Evolutionary conservation across 2,329 filamentous ascomycete genomes (phyloP).

Genomic region (Metarhizium rileyi): DNA sequence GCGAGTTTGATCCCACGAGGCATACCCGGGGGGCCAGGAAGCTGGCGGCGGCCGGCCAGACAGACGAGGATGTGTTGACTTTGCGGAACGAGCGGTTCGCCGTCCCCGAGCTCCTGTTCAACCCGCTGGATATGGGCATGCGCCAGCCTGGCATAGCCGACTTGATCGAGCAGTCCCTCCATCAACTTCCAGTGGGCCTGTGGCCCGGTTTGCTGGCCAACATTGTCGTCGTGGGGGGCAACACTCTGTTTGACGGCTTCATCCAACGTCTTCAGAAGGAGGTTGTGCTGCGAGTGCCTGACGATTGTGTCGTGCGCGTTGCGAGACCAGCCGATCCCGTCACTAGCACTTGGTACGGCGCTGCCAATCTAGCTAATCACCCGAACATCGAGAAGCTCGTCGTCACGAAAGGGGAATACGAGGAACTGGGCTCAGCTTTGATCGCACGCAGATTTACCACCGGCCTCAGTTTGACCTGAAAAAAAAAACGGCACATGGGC

Average conservation of each 20-base stretch:
- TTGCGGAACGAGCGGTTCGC: conserved; percentile 87
- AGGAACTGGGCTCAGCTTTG: conserved; percentile 73
- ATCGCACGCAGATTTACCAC: conserved; percentile 58
- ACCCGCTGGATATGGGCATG: conserved; percentile 75
- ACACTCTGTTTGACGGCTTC: conserved; percentile 70
- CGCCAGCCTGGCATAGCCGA: conserved; percentile 74
- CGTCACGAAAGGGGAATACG: conserved; percentile 84
- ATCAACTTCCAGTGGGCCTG: conserved; percentile 65
- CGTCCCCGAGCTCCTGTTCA: conserved; percentile 84
- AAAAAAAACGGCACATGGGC: background rate
- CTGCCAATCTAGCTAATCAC: conserved; percentile 65
- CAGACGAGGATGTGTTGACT: conserved; percentile 68
- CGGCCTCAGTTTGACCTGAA: conserved; percentile 7
- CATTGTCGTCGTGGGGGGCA: conserved; percentile 81
- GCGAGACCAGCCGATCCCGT: conserved; percentile 63
- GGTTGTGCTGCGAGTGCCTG: conserved; percentile 59
- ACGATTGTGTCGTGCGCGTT: conserved; percentile 70
- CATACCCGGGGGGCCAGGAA: conserved; percentile 43
- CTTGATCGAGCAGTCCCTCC: conserved; percentile 70
- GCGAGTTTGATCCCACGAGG: conserved; percentile 64
- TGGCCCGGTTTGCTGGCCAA: conserved; percentile 81
- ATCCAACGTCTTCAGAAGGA: conserved; percentile 69
- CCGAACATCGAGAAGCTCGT: conserved; percentile 55
- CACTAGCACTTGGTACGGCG: conserved; percentile 76
- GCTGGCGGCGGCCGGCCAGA: conserved; percentile 30